phyloP scores from a whole-genome alignment of 2,329 filamentous ascomycete species.

The Rhynchosporium secalis region DNA sequence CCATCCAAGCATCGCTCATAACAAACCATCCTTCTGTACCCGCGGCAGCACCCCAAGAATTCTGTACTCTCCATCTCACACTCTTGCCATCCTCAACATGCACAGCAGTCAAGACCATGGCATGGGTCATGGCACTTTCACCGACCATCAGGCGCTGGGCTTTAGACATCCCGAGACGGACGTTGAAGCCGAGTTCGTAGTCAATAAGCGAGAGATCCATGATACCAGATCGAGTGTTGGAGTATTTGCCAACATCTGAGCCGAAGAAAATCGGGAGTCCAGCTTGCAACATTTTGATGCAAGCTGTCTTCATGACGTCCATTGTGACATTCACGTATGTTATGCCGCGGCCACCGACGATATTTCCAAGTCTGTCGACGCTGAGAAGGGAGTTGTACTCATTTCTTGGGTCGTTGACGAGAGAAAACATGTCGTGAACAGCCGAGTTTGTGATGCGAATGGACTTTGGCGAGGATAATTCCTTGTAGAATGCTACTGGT shows the following conservation, averaged over 20 bases:
- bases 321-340: slow-evolving; percentile 85
- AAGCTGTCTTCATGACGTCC: slow-evolving; percentile 67
- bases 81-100: slow-evolving; percentile 67
- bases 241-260: slow-evolving; percentile 82
- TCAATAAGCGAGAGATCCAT: slow-evolving; percentile 79
- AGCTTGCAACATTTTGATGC: slow-evolving; percentile 74
- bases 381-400: slow-evolving; percentile 70
- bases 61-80: slow-evolving; percentile 83
- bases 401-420: slow-evolving; percentile 85
- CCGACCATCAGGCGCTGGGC: slow-evolving; percentile 70
- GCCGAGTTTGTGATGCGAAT: slow-evolving; percentile 59
- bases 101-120: slow-evolving; percentile 87
- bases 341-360: slow-evolving; percentile 72
- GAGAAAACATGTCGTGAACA: slow-evolving; percentile 71
- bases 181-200: slow-evolving; percentile 82
- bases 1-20: slow-evolving; percentile 81
- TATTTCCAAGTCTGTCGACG: slow-evolving; percentile 77
- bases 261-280: slow-evolving; percentile 87
- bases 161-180: slow-evolving; percentile 72
- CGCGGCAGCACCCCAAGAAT: slow-evolving; percentile 71
- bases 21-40: slow-evolving; percentile 85
- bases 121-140: slow-evolving; percentile 85
- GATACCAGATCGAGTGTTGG: slow-evolving; percentile 65
- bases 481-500: slow-evolving; percentile 69
- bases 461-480: slow-evolving; percentile 60